Percentiles rank a stretch among this genome's conserved stretches.
phyloP scores from a whole-genome alignment of 177 flowering plant species.

The Vitis hybrid region DNA sequence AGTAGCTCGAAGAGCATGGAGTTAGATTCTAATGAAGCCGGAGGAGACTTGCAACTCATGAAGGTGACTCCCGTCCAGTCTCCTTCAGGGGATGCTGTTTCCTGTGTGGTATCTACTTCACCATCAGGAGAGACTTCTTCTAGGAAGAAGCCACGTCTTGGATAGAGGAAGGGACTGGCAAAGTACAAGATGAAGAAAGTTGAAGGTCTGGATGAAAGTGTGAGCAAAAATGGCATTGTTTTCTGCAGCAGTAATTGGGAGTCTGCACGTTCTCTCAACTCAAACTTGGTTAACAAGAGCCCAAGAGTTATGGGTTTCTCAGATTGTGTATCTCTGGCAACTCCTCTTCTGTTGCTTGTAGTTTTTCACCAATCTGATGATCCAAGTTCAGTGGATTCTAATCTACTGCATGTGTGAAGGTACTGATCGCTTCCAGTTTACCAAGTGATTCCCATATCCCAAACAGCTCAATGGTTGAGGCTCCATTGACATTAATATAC shows the following conservation, averaged over 20 bases:
- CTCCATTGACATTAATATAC: constrained; percentile 58
- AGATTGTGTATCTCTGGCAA: constrained; percentile 82
- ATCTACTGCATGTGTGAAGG: too few species aligned
- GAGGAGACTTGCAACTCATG: constrained; percentile 37
- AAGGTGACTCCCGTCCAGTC: constrained; percentile 45
- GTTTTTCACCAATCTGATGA: constrained; percentile 53
- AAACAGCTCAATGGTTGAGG: too few species aligned
- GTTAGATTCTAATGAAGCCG: constrained; percentile 48
- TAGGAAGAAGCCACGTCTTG: constrained; percentile 93
- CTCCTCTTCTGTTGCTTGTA: constrained; percentile 89
- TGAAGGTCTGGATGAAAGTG: constrained; percentile 62
- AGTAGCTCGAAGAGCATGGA: constrained; percentile 68
- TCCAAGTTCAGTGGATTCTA: too few species aligned
- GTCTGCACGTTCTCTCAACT: constrained; percentile 17
- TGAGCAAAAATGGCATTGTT: constrained; percentile 24
- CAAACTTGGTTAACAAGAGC: constrained; percentile 43
- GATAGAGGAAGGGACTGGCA: constrained; percentile 99
- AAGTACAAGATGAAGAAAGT: constrained; percentile 92
- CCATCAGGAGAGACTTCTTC: constrained; percentile 51
- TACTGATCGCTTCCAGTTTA: too few species aligned
- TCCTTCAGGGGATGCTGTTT: constrained; percentile 57
- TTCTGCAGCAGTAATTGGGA: constrained; percentile 22
- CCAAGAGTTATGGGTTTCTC: constrained; percentile 46
- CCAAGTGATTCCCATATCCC: too few species aligned
- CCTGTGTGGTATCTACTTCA: constrained; percentile 34